A percentile compares a stretch with the other conserved stretches of the same genome.
These are phyloP conservation scores for Venustampulla echinocandica DNA, from an alignment of 495 filamentous ascomycete genomes.

Conservation along the genomic window DNA sequence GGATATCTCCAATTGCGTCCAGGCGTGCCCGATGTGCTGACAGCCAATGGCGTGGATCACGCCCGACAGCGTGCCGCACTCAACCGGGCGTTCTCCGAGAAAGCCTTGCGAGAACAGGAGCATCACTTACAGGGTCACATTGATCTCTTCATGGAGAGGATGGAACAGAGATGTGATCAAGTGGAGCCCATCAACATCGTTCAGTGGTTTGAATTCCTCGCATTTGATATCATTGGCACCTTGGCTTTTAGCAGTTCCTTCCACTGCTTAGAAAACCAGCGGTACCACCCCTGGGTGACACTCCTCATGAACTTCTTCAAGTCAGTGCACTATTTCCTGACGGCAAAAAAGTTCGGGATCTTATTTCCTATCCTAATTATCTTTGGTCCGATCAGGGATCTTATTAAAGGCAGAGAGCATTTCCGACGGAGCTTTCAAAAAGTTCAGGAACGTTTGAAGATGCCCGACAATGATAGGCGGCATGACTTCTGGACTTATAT, in stretches of 20 bases:
- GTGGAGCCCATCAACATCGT: constrained; percentile 22
- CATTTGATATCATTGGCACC: constrained; percentile 43
- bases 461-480: too few relatives aligned
- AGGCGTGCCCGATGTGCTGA: too few relatives aligned
- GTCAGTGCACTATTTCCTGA: too few relatives aligned
- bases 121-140: constrained; percentile 34
- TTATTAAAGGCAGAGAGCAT: too few relatives aligned
- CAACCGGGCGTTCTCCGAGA: constrained; percentile 39
- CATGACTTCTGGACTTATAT: too few relatives aligned
- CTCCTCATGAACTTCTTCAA: too few relatives aligned
- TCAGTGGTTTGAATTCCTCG: constrained; percentile 39
- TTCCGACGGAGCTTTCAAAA: too few relatives aligned
- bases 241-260: constrained; percentile 44
- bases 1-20: background rate
- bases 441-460: too few relatives aligned
- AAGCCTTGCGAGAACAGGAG: constrained; percentile 37
- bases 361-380: too few relatives aligned
- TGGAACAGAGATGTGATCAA: constrained; percentile 29
- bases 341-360: too few relatives aligned
- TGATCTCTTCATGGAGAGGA: constrained; percentile 36
- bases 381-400: too few relatives aligned
- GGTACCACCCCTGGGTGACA: constrained; percentile 29
- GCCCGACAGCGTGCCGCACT: background rate
- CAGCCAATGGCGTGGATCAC: background rate
- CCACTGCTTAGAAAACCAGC: constrained; percentile 36